Evolutionary conservation across 2,329 filamentous ascomycete species (phyloP).

Genomic region (Didymellaceae sp.): DNA sequence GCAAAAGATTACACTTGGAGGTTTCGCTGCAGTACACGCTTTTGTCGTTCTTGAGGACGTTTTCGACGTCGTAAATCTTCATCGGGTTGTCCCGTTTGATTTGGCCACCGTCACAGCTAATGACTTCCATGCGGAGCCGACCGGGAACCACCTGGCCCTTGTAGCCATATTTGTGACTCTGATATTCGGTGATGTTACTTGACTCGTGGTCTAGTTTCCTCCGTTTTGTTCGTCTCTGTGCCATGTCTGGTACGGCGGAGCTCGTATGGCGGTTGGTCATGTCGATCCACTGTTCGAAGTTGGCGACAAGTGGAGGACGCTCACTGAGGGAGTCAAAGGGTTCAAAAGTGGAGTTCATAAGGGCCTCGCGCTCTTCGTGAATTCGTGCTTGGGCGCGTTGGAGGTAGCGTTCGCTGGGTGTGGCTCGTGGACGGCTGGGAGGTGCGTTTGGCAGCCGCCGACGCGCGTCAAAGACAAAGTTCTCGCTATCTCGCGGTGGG

Average conservation of each 20-base stretch:
- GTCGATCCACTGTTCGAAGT: constrained; percentile 6
- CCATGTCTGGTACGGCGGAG: constrained; percentile 16
- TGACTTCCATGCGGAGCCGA: constrained; percentile 81
- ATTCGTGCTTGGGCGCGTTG: constrained; percentile 42
- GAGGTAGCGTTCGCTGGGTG: constrained; percentile 46
- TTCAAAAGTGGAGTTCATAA: constrained; percentile 31
- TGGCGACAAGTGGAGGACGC: constrained; percentile 10
- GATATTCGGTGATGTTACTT: constrained; percentile 28
- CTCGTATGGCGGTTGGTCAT: constrained; percentile 5
- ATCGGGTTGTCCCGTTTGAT: constrained; percentile 65
- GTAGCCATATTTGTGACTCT: constrained; percentile 76
- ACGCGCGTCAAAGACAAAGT: constrained; percentile 13
- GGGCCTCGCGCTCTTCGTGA: constrained; percentile 31
- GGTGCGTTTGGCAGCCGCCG: constrained; percentile 29
- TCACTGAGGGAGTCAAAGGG: constrained; percentile 35
- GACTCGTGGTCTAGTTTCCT: constrained; percentile 51
- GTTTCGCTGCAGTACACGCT: constrained; percentile 90
- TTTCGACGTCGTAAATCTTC: constrained; percentile 62
- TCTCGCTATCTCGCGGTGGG: constrained; percentile 30
- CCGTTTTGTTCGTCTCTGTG: constrained; percentile 39
- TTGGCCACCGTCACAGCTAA: constrained; percentile 84
- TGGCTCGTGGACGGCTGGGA: constrained; percentile 40
- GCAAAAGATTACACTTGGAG: constrained; percentile 84
- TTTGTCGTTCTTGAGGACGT: constrained; percentile 80
- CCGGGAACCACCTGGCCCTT: constrained; percentile 88